Percentiles rank a stretch among this genome's conserved stretches.
Evolutionary conservation across 371 early-diverging fungal species (phyloP).

Genomic region (Mortierella sp.): DNA sequence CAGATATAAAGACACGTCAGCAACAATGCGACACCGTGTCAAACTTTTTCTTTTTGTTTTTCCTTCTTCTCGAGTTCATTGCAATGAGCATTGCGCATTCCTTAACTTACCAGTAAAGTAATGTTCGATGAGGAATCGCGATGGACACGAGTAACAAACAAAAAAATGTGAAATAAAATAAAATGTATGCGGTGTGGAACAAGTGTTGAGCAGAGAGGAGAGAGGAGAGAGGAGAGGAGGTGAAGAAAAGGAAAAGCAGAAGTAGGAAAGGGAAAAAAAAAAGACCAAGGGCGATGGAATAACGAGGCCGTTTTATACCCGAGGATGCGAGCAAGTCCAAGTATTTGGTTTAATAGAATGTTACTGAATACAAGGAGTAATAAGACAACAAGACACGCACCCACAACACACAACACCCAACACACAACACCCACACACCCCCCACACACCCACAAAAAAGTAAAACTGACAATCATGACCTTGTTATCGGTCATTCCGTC

Average conservation of each 20-base stretch:
- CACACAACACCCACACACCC: too few species aligned
- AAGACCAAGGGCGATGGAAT: background rate
- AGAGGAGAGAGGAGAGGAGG: background rate
- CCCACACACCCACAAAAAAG: too few species aligned
- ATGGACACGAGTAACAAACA: background rate
- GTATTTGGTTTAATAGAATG: background rate
- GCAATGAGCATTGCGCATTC: slow-evolving; percentile 1
- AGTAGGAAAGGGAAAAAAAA: background rate
- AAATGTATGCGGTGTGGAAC: background rate
- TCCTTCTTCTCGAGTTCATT: background rate
- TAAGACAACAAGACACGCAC: too few species aligned
- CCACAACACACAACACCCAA: too few species aligned
- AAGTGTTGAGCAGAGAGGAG: slow-evolving; percentile 1
- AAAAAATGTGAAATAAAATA: slow-evolving; percentile 3
- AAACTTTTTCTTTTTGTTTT: background rate
- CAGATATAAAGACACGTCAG: slow-evolving; percentile 1
- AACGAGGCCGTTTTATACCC: slow-evolving; percentile 2
- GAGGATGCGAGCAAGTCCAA: background rate
- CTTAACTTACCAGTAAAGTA: background rate
- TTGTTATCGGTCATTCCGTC: too few species aligned
- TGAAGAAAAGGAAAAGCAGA: background rate
- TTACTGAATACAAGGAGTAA: background rate
- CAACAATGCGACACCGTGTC: too few species aligned
- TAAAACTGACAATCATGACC: too few species aligned
- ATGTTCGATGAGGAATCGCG: background rate